Evolutionary conservation across 179 eudicot genomes (phyloP), one percentile per base, ranked within the genome.

Genomic region (Carnegiea gigantea): DNA sequence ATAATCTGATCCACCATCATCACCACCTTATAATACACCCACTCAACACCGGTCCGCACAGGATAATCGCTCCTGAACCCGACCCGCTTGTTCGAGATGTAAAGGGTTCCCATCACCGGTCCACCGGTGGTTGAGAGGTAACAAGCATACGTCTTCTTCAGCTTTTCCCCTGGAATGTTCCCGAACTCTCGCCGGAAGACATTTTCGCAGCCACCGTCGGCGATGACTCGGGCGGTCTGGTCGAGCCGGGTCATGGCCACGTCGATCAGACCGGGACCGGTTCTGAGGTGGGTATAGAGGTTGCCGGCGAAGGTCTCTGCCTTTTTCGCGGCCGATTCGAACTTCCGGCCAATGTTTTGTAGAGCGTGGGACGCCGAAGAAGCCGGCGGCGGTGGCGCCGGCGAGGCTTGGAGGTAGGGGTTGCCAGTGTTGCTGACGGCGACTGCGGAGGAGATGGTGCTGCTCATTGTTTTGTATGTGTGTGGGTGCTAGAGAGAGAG

Each of bases 41-140:
- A 82, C 81, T 81, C 75, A 0, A 78, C 83, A 21, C 64, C 77
- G 80, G 70, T 75, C 85, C 87, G 75, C 4, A 86, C 82, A 26
- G 84, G 90, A 28, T 78, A 62, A 71, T 88, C 88, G 77, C 90
- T 86, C 75, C 84, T 49, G 75, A 88, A 88, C 60, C 83, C 88
- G 5, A 88, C 79, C 77, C 90, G 73, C 60, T 78, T 78, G 48
- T 78, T 86, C 30, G 88, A 82, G 5, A 88, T 15, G 72, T 82
- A 88, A 15, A 88, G 51, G 3, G 90, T 88, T 3, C 90, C 90
- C 84, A 88, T 75, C 20, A 88, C 87, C 28, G 88, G 88, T 8
- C 88, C 90, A 0, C 57, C 26, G 0, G 85, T 74, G 4, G 87
- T 84, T 4, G 88, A 86, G 20, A 88, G 54, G 70, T 88, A 88